Evolutionary conservation across 768 basidiomycete species (phyloP), one percentile per base, ranked within the genome.

Genomic region (Tylopilus vinaceipallidus): DNA sequence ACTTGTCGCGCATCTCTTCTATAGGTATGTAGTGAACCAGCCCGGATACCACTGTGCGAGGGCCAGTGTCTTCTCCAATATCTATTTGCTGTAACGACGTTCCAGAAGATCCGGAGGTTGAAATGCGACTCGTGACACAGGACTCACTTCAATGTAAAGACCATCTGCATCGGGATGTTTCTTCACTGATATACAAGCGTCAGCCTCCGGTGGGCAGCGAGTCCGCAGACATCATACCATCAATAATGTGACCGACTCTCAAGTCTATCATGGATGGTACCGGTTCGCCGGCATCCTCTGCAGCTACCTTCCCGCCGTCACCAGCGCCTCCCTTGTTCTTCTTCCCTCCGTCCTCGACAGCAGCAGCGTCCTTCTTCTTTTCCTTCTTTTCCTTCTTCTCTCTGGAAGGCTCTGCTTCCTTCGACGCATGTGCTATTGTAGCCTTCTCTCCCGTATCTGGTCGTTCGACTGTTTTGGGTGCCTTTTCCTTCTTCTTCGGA

Each of bases 111-210:
- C 27, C 43, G 27, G 14, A 11, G 33, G 14, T 16, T 16, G 6
- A 24, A 20, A 44, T 33, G 13, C 10, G 8, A 38, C 16, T 46
- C 14, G 26, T 30, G 29, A 41, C 24, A 23, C 33, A 45, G 35
- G 11, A 50, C 74, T 30, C 63, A 84, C 89, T 79, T 98, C 95
- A 53, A 98, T 82, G 64, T 98, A 99, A n/a, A 99, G 79, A 42
- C 91, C 84, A 62, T 98, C 97, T 3, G 97, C 97, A 63, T 99
- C 97, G 14, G 97, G 95, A 65, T 99, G 97, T 61, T 90, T 91
- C 71, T 83, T 84, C 60, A 98, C 95, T 95, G 62, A 56, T 47
- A 23, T 48, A 19, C 39, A 24, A 9, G 32, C 14, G 29, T 64
- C 29, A 55, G 55, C 39, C 27, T 6, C 6, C 6, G 12, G 9